Evolutionary conservation across 257 asterid genomes (phyloP).

Genomic region (Nicotiana knightiana): DNA sequence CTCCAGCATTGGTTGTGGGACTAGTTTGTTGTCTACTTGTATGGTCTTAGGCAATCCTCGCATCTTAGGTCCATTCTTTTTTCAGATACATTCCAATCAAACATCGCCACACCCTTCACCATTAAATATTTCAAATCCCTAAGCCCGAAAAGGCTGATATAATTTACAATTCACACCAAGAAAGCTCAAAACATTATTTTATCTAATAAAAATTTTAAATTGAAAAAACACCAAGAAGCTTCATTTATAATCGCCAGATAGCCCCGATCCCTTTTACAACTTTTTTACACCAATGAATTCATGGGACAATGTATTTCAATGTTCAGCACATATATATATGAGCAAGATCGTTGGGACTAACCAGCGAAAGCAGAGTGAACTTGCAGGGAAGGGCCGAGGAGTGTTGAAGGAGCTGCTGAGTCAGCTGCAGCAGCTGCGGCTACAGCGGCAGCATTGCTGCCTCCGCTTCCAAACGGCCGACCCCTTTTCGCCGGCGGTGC

Average conservation of each 20-base stretch:
- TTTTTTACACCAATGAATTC: not conserved
- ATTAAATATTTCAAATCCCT: not conserved
- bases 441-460: slow-evolving; percentile 34
- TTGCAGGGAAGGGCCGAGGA: slow-evolving; percentile 89
- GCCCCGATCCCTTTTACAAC: not conserved
- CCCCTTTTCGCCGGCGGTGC: slow-evolving; percentile 84
- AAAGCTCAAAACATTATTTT: not conserved
- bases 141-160: not conserved
- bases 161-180: not conserved
- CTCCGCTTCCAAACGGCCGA: slow-evolving; percentile 78
- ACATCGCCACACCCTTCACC: not conserved
- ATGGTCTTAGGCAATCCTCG: not conserved
- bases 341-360: slow-evolving; percentile 17
- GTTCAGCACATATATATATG: not conserved
- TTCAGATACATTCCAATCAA: not conserved
- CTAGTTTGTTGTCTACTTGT: not conserved
- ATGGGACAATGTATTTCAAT: not conserved
- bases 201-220: not conserved
- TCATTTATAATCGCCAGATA: not conserved
- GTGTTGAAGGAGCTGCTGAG: slow-evolving; percentile 59
- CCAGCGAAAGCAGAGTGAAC: slow-evolving; percentile 94
- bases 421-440: slow-evolving; percentile 44
- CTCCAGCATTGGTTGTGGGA: not conserved
- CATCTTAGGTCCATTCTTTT: not conserved
- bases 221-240: not conserved